Percentiles rank a stretch among this genome's conserved stretches.
Evolutionary conservation across 108 stramenopile genomes (phyloP).

Genomic region (Cyclotella cryptica): DNA sequence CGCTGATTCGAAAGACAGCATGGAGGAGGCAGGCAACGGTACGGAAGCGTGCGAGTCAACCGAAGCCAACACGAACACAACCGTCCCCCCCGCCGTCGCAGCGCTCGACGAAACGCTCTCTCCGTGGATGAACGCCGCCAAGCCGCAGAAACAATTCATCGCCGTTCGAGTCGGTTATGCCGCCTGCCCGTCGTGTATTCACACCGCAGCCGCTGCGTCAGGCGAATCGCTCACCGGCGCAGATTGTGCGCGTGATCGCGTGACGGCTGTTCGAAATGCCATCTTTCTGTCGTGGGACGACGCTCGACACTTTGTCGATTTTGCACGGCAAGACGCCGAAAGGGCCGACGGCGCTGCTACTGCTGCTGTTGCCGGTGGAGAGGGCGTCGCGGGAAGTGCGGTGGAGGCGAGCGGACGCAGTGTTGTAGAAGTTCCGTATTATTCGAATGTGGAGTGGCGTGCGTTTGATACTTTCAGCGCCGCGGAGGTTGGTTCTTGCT

Average conservation of each 20-base stretch:
- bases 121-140: background rate
- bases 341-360: background rate
- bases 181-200: constrained; percentile 6
- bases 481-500: constrained; percentile 13
- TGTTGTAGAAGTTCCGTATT: constrained; percentile 18
- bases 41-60: background rate
- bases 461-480: constrained; percentile 19
- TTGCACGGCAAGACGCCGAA: background rate
- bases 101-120: background rate
- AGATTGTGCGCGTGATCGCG: background rate
- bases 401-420: background rate
- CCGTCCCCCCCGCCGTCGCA: background rate
- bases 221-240: background rate
- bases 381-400: background rate
- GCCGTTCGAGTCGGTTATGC: constrained; percentile 42
- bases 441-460: constrained; percentile 36
- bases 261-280: constrained; percentile 24
- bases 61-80: background rate
- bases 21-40: background rate
- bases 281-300: constrained; percentile 46
- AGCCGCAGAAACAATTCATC: constrained; percentile 3
- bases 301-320: constrained; percentile 36
- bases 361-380: background rate
- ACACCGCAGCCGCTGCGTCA: background rate
- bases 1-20: background rate